A percentile compares a stretch with the other conserved stretches of the same genome.
phyloP scores from a whole-genome alignment of 148 eudicot genomes.

The Nyssa sinensis region DNA sequence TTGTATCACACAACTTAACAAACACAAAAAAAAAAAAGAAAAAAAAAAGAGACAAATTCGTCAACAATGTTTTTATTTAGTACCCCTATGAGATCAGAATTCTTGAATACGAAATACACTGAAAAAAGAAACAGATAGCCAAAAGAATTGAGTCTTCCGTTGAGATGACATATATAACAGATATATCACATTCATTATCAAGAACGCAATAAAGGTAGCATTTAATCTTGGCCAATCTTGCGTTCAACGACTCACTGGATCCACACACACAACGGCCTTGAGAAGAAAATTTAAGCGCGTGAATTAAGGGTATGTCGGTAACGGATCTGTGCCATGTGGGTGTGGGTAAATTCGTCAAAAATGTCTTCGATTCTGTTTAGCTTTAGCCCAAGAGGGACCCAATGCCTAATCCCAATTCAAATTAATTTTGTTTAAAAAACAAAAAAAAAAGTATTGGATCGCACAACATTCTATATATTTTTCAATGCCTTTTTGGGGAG shows the following conservation, averaged over 20 bases:
- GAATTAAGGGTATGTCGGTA: neutral
- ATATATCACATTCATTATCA: neutral
- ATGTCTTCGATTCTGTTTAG: neutral
- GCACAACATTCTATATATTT: too few relatives aligned
- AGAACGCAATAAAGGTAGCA: constrained; percentile 16
- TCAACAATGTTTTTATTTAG: neutral
- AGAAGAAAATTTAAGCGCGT: neutral
- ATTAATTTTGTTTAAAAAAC: too few relatives aligned
- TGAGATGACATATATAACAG: neutral
- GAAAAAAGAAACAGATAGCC: neutral
- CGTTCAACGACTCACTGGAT: constrained; percentile 20
- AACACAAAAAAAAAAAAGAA: neutral
- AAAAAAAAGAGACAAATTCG: neutral
- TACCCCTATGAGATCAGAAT: neutral
- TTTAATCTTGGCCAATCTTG: constrained; percentile 16
- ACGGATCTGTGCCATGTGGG: neutral
- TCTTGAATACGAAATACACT: neutral
- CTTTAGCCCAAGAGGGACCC: neutral
- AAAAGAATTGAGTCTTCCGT: neutral
- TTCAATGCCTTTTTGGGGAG: too few relatives aligned
- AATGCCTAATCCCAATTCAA: too few relatives aligned
- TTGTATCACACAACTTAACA: neutral
- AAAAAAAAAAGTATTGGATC: too few relatives aligned
- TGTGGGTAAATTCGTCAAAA: neutral
- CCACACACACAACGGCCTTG: neutral